phyloP scores from a whole-genome alignment of 495 filamentous ascomycete species.

The Penicillium waksmanii region DNA sequence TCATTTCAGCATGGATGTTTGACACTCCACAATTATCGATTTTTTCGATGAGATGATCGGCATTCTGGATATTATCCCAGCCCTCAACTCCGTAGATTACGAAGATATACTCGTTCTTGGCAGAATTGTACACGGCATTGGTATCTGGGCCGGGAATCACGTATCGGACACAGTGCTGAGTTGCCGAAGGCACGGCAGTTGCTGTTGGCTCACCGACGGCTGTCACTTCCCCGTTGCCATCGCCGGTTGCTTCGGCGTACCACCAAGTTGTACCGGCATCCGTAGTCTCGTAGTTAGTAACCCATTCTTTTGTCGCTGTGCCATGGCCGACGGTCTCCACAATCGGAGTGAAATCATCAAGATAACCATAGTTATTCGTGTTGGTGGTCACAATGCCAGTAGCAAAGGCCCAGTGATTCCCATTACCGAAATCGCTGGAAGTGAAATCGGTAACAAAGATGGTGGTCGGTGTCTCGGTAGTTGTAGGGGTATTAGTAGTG shows the following conservation, averaged over 20 bases:
- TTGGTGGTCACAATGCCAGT: not conserved
- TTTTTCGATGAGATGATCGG: not conserved
- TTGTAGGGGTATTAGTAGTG: too few relatives aligned
- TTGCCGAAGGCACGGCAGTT: not conserved
- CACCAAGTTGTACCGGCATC: not conserved
- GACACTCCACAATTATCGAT: not conserved
- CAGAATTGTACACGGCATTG: not conserved
- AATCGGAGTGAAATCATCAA: not conserved
- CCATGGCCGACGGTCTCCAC: not conserved
- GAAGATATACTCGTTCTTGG: not conserved
- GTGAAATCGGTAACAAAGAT: not conserved
- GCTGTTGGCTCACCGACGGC: not conserved
- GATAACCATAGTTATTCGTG: not conserved
- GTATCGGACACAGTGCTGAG: not conserved
- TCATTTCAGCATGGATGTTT: not conserved
- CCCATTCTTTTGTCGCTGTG: not conserved
- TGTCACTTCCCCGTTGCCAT: not conserved
- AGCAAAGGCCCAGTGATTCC: not conserved
- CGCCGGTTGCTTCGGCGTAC: not conserved
- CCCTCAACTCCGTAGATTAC: not conserved
- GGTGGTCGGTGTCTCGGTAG: not conserved
- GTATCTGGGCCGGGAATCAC: not conserved
- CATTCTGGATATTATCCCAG: not conserved
- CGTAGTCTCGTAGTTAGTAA: not conserved
- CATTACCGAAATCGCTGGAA: not conserved